Evolutionary conservation across 371 early-diverging fungal genomes (phyloP).

Genomic region (Circinella minor): DNA sequence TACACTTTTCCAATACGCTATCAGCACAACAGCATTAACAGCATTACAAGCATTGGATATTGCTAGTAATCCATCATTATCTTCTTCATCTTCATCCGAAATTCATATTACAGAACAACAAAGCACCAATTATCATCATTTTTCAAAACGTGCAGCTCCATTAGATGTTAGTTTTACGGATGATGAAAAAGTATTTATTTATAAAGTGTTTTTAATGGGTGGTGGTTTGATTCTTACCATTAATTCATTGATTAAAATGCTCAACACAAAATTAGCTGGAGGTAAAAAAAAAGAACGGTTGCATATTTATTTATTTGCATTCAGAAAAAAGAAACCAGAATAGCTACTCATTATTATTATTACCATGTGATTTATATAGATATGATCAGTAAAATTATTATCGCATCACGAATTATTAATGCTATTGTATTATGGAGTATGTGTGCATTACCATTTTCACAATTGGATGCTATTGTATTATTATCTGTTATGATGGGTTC

Average conservation of each 20-base stretch:
- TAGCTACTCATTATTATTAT: neutral
- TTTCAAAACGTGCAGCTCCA: conserved; percentile 6
- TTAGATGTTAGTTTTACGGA: conserved; percentile 28
- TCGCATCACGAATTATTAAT: conserved; percentile 43
- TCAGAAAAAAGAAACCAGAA: no score
- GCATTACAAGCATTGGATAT: conserved; percentile 19
- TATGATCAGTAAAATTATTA: conserved; percentile 51
- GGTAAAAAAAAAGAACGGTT: no score
- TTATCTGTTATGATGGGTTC: conserved; percentile 49
- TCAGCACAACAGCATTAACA: conserved; percentile 17
- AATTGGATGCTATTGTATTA: conserved; percentile 45
- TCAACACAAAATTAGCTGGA: conserved; percentile 49
- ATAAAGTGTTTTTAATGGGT: conserved; percentile 52
- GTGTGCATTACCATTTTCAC: conserved; percentile 55
- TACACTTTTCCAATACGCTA: conserved; percentile 16
- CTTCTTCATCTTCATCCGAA: neutral
- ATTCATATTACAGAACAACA: neutral
- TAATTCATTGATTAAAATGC: conserved; percentile 52
- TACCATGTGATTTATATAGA: conserved; percentile 22
- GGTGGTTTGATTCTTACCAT: conserved; percentile 49
- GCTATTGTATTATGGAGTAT: conserved; percentile 49
- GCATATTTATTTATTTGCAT: no score
- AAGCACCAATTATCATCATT: conserved; percentile 12
- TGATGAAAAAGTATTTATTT: conserved; percentile 45
- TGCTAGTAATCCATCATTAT: neutral